phyloP scores from a whole-genome alignment of 805 yeast genomes.

The Cyberlindnera petersonii region DNA sequence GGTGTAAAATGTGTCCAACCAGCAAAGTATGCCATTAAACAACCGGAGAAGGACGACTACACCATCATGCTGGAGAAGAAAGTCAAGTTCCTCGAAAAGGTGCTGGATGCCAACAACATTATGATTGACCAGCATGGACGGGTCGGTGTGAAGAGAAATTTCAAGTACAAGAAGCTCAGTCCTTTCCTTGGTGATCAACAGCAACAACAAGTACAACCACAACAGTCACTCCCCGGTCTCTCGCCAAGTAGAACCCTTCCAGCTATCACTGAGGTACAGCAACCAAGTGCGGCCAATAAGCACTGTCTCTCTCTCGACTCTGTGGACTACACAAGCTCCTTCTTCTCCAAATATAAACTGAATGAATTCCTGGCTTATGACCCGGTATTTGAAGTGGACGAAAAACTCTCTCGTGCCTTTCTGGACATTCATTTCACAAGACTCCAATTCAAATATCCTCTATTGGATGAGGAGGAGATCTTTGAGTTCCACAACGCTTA shows the following conservation, averaged over 20 bases:
- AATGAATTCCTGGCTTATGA: slow-evolving; percentile 42
- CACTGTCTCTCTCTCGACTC: slow-evolving; percentile 29
- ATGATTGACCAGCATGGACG: slow-evolving; percentile 26
- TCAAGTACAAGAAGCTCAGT: slow-evolving; percentile 36
- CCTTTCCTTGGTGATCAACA: slow-evolving; percentile 28
- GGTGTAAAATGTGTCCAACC: slow-evolving; percentile 63
- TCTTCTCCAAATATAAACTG: slow-evolving; percentile 45
- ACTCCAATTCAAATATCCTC: slow-evolving; percentile 53
- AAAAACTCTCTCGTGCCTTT: slow-evolving; percentile 44
- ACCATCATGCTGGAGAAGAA: slow-evolving; percentile 53
- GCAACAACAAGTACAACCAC: neutral
- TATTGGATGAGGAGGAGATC: slow-evolving; percentile 50
- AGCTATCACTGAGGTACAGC: slow-evolving; percentile 8
- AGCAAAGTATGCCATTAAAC: slow-evolving; percentile 46
- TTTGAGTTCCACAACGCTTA: slow-evolving; percentile 47
- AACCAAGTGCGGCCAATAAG: slow-evolving; percentile 2
- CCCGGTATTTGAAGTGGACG: slow-evolving; percentile 51
- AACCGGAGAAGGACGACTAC: slow-evolving; percentile 51
- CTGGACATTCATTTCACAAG: slow-evolving; percentile 53
- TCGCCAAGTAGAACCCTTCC: slow-evolving; percentile 18
- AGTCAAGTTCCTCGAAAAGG: slow-evolving; percentile 46
- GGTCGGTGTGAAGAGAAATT: slow-evolving; percentile 29
- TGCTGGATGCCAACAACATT: slow-evolving; percentile 34
- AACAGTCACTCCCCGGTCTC: slow-evolving; percentile 11
- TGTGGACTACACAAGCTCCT: slow-evolving; percentile 37